A percentile compares a stretch with the other conserved stretches of the same genome.
Evolutionary conservation across 805 yeast species (phyloP).

Genomic region (Naumovozyma baii): DNA sequence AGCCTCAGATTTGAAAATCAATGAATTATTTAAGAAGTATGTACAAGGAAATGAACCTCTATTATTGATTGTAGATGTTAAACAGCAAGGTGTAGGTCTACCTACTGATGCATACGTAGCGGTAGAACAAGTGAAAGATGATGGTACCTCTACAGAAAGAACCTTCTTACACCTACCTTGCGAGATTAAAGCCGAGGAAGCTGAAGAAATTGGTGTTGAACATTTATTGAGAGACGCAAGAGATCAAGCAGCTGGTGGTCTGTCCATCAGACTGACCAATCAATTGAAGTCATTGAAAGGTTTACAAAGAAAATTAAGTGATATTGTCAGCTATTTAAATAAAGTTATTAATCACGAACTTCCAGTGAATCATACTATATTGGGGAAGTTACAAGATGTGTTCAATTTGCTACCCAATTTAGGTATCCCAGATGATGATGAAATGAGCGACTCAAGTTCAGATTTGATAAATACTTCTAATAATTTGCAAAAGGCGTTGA

Average conservation of each 20-base stretch:
- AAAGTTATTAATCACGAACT: slow-evolving; percentile 54
- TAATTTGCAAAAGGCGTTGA: slow-evolving; percentile 69
- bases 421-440: slow-evolving; percentile 30
- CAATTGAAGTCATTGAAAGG: slow-evolving; percentile 85
- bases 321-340: slow-evolving; percentile 67
- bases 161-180: slow-evolving; percentile 93
- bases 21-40: slow-evolving; percentile 79
- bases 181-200: slow-evolving; percentile 92
- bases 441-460: slow-evolving; percentile 8
- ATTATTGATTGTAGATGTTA: slow-evolving; percentile 82
- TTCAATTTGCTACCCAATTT: slow-evolving; percentile 88
- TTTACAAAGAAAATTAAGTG: slow-evolving; percentile 65
- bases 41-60: slow-evolving; percentile 58
- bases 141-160: slow-evolving; percentile 85
- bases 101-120: slow-evolving; percentile 95
- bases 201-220: slow-evolving; percentile 98
- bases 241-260: slow-evolving; percentile 91
- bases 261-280: slow-evolving; percentile 77
- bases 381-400: slow-evolving; percentile 89
- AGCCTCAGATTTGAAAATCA: slow-evolving; percentile 81
- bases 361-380: slow-evolving; percentile 81
- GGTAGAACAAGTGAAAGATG: slow-evolving; percentile 90
- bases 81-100: slow-evolving; percentile 70
- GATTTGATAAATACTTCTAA: slow-evolving; percentile 29
- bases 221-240: slow-evolving; percentile 88